Conservation (phyloP, 192 early-diverging fungal genomes). For the Coemansia guatemalensis region DNA sequence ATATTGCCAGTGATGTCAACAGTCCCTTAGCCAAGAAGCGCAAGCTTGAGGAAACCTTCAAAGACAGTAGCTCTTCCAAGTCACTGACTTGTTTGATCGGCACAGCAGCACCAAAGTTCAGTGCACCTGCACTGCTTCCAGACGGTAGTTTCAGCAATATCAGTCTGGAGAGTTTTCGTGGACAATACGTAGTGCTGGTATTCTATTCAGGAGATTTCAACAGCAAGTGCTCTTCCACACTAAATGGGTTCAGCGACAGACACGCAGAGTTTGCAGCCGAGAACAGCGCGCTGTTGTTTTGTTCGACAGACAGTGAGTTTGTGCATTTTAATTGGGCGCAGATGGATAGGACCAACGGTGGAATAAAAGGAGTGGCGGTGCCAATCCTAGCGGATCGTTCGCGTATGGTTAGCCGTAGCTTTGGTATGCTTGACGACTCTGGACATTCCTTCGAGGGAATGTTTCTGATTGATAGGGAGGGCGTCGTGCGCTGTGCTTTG, state of each 20-base stretch:
- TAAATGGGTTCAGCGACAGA: slow-evolving; percentile 76
- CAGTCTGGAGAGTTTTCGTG: slow-evolving; percentile 11
- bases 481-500: slow-evolving; percentile 69
- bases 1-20: too few species aligned
- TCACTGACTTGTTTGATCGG: not conserved
- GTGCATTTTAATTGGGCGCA: slow-evolving; percentile 80
- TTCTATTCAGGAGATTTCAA: slow-evolving; percentile 89
- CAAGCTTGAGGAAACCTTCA: too few species aligned
- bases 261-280: slow-evolving; percentile 66
- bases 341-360: slow-evolving; percentile 70
- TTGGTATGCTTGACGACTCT: slow-evolving; percentile 76
- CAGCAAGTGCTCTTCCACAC: slow-evolving; percentile 78
- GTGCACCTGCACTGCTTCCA: slow-evolving; percentile 9
- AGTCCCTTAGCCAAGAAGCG: too few species aligned
- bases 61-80: too few species aligned
- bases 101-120: slow-evolving; percentile 10
- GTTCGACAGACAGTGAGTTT: slow-evolving; percentile 72
- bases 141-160: slow-evolving; percentile 1
- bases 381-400: slow-evolving; percentile 78
- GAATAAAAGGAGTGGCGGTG: slow-evolving; percentile 77
- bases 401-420: slow-evolving; percentile 62
- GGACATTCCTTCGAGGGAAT: slow-evolving; percentile 72
- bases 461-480: slow-evolving; percentile 80
- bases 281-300: slow-evolving; percentile 62
- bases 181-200: slow-evolving; percentile 62